Base-by-base conservation (phyloP, 768 basidiomycete genomes). In the Coprinopsis marcescibilis region DNA sequence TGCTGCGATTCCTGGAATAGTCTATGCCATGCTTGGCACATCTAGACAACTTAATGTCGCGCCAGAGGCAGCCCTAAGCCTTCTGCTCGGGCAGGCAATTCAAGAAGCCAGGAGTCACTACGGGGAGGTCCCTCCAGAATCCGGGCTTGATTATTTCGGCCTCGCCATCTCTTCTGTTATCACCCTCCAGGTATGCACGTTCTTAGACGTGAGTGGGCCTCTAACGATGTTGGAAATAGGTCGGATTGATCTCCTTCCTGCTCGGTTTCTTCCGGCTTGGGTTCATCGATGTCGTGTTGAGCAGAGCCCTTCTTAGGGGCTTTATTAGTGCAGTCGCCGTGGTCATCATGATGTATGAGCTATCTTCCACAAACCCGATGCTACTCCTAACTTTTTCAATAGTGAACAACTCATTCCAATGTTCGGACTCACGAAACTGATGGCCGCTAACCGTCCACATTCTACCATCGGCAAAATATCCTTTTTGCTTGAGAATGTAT, bases 251-350 rank as follows among this genome's bases (percentile, higher is more conserved):
- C 53, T 84, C 90, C 1, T 91, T 89, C 50, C 61, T 87, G 20
- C 73, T 96, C 24, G 94, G 94, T 2, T 78, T 95, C 56, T 83
- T 94, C 60, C 76, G 91, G 20, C 71, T 97, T 8, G 92, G 93
- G 2, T 95, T 95, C 65, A 80, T 95, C 44, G 94, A 97, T 60
- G 93, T 95, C 11, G 87, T 95, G 4, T 75, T 97, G 23, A 91
- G 89, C 56, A 82, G 91, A 43, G 89, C 92, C 3, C 72, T 95
- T 12, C 72, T 95, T 45, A 77, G 89, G 23, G 93, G 93, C 2
- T 94, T 95, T 60, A 78, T 95, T 36, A 81, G 83, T 1, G 90
- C 92, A 13, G 76, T 93, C 21, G 89, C 85, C 1, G 75, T 86
- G 5, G 83, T 97, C 34, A 94, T 97, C 56, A 72, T 85, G 60